Percentiles rank a stretch among this genome's conserved stretches.
These are phyloP conservation scores for Viridothelium virens DNA, from an alignment of 495 filamentous ascomycete genomes.

Conservation along the genomic window DNA sequence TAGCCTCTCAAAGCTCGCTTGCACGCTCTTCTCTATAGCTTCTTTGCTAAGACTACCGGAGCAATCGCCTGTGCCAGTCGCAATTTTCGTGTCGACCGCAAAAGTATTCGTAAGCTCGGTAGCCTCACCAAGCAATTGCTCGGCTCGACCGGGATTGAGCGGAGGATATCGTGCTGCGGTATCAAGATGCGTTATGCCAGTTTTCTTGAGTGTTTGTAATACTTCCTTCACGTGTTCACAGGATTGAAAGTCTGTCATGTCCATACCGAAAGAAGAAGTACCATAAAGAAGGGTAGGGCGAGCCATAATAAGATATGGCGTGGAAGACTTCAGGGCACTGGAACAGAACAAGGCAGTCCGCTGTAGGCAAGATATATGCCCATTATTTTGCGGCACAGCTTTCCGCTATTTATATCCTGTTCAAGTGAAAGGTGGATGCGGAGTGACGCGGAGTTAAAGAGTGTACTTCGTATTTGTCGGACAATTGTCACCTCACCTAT, in stretches of 20 bases:
- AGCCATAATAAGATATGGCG: not conserved
- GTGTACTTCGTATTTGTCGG: too few relatives aligned
- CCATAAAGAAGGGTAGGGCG: not conserved
- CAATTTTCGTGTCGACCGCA: slow-evolving; percentile 40
- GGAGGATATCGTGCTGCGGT: slow-evolving; percentile 43
- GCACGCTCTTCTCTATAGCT: slow-evolving; percentile 12
- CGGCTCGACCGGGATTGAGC: slow-evolving; percentile 36
- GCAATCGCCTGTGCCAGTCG: slow-evolving; percentile 11
- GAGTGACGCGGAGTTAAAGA: too few relatives aligned
- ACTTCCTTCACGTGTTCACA: not conserved
- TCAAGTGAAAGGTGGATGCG: too few relatives aligned
- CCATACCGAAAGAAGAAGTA: not conserved
- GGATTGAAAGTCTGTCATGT: not conserved
- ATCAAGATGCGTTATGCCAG: slow-evolving; percentile 38
- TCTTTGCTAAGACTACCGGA: slow-evolving; percentile 14
- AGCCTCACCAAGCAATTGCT: slow-evolving; percentile 39
- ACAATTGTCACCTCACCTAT: too few relatives aligned
- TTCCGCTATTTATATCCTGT: too few relatives aligned
- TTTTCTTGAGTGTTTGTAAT: slow-evolving; percentile 8
- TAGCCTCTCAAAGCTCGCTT: slow-evolving; percentile 11
- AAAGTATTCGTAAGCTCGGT: slow-evolving; percentile 30
- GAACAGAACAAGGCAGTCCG: too few relatives aligned
- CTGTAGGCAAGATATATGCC: too few relatives aligned
- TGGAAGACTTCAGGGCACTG: not conserved
- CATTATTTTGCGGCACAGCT: too few relatives aligned